Evolutionary conservation across 352 stramenopile genomes (phyloP).

Genomic region (Globisporangium nunn): DNA sequence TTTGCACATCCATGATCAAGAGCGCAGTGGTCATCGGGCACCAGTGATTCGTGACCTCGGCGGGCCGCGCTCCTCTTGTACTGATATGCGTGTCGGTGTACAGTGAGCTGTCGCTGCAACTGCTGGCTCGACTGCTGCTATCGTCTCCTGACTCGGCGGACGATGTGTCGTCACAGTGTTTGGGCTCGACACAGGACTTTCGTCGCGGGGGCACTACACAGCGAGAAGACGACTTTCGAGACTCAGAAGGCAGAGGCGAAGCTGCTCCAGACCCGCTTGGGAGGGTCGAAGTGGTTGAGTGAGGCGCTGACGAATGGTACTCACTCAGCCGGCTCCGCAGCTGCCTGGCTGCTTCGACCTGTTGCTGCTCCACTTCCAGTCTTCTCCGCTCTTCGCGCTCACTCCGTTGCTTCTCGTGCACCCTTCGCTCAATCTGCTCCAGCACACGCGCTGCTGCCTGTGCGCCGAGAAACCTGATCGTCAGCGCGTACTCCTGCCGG

Average conservation of each 20-base stretch:
- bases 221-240: too few relatives aligned
- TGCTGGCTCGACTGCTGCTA: not conserved
- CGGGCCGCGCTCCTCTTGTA: conserved; percentile 9
- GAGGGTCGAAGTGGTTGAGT: conserved; percentile 6
- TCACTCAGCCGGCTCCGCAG: conserved; percentile 41
- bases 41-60: conserved; percentile 30
- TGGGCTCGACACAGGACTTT: not conserved
- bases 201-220: not conserved
- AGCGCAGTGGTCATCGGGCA: conserved; percentile 60
- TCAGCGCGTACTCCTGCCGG: conserved; percentile 26
- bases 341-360: conserved; percentile 37
- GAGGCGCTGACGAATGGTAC: not conserved
- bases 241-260: not conserved
- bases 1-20: conserved; percentile 62
- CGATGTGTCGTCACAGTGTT: conserved; percentile 4
- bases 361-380: conserved; percentile 33
- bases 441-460: conserved; percentile 44
- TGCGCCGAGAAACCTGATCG: conserved; percentile 51
- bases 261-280: conserved; percentile 5
- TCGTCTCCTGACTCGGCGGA: conserved; percentile 1
- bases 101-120: conserved; percentile 1
- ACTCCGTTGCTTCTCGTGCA: conserved; percentile 16
- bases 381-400: conserved; percentile 19
- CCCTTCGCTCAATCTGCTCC: conserved; percentile 32
- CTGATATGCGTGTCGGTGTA: conserved; percentile 9